Conservation (phyloP, 345 rosid species). For the Rhodomyrtus tomentosa region DNA sequence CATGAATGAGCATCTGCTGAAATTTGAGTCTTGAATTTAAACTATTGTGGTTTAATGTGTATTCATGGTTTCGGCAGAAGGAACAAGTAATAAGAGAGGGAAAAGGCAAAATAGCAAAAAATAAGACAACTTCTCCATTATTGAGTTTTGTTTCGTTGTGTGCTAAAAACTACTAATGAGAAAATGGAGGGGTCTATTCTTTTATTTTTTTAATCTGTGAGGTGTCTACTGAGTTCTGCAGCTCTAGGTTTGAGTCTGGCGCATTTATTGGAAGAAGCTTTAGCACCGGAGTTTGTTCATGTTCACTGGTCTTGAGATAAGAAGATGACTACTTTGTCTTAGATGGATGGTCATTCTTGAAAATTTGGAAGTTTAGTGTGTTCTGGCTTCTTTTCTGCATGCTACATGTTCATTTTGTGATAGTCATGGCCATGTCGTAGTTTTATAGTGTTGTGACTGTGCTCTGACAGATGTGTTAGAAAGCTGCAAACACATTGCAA, state of each 20-base stretch:
- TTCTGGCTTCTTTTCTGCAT: neutral
- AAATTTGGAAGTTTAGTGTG: neutral
- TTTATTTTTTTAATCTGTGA: no score
- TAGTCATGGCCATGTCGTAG: neutral
- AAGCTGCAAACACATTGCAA: neutral
- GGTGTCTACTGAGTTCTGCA: neutral
- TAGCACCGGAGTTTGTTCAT: neutral
- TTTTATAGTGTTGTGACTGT: neutral
- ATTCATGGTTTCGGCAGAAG: neutral
- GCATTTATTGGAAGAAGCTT: neutral
- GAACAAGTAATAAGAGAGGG: neutral
- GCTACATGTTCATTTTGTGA: neutral
- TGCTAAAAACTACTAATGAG: neutral
- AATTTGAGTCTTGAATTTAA: neutral
- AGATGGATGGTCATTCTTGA: neutral
- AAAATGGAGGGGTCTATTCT: neutral
- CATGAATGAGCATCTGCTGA: neutral
- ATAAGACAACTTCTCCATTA: neutral
- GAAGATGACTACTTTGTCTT: neutral
- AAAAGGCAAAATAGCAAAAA: neutral
- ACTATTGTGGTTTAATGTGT: neutral
- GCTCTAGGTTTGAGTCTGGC: neutral
- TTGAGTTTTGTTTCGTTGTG: neutral
- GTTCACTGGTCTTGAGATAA: neutral
- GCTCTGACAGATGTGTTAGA: neutral